Evolutionary conservation across 495 filamentous ascomycete species (phyloP).

Genomic region (Viridothelium virens): DNA sequence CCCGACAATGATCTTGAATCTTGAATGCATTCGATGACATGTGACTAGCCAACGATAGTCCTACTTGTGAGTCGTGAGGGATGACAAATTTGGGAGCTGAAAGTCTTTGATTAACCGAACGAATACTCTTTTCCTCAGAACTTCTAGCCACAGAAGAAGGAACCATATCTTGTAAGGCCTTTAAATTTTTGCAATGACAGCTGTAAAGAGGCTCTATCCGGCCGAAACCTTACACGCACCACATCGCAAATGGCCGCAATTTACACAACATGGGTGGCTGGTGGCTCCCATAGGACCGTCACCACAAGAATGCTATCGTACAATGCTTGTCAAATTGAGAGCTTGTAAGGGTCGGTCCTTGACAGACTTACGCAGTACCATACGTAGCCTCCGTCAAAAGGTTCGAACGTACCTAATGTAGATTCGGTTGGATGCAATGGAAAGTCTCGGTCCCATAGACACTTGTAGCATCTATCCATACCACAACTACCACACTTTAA

Average conservation of each 20-base stretch:
- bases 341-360: background rate
- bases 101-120: too few species aligned
- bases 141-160: too few species aligned
- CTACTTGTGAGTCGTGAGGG: too few species aligned
- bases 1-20: too few species aligned
- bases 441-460: background rate
- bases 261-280: background rate
- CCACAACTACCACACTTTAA: background rate
- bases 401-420: background rate
- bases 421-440: background rate
- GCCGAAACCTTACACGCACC: background rate
- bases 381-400: background rate
- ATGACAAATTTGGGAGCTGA: too few species aligned
- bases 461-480: background rate
- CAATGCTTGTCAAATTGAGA: background rate
- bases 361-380: background rate
- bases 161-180: too few species aligned
- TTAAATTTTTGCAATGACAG: too few species aligned
- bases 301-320: background rate
- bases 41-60: too few species aligned
- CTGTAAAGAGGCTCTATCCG: background rate
- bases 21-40: too few species aligned
- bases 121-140: too few species aligned
- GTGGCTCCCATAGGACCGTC: background rate
- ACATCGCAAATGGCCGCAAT: background rate